Evolutionary conservation across 345 rosid genomes (phyloP).

Genomic region (Carallia brachiata): DNA sequence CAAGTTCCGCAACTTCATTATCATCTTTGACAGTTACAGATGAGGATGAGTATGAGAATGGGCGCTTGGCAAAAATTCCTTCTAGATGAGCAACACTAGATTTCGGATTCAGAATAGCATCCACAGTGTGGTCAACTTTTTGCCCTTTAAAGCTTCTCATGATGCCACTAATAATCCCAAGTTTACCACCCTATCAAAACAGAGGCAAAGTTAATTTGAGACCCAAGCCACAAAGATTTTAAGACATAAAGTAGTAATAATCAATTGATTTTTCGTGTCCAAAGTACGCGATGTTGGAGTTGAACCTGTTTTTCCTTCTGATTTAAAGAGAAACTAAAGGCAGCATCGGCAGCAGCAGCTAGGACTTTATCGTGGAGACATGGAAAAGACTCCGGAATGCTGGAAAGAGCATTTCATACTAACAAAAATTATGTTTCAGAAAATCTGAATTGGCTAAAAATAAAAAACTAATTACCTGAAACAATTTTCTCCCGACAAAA

Average conservation of each 20-base stretch:
- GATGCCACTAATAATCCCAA: slow-evolving; percentile 42
- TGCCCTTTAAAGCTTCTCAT: slow-evolving; percentile 26
- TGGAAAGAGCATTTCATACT: slow-evolving; percentile 9
- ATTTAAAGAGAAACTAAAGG: slow-evolving; percentile 24
- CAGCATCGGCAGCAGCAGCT: slow-evolving; percentile 32
- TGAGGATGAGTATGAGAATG: slow-evolving; percentile 13
- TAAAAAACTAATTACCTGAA: slow-evolving; percentile 43
- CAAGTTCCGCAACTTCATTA: slow-evolving; percentile 20
- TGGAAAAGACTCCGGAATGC: slow-evolving; percentile 22
- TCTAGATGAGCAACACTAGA: slow-evolving; percentile 18
- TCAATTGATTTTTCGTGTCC: too few species aligned
- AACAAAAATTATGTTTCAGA: slow-evolving; percentile 7
- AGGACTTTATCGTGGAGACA: slow-evolving; percentile 31
- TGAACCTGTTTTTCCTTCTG: slow-evolving; percentile 31
- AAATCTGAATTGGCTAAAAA: slow-evolving; percentile 5
- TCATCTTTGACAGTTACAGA: slow-evolving; percentile 5
- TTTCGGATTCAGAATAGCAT: slow-evolving; percentile 7
- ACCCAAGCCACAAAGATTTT: too few species aligned
- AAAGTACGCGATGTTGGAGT: not conserved
- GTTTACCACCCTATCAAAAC: slow-evolving; percentile 31
- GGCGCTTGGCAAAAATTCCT: slow-evolving; percentile 13
- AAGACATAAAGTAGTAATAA: too few species aligned
- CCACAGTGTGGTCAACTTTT: slow-evolving; percentile 3
- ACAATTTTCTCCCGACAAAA: slow-evolving; percentile 48
- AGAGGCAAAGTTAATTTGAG: too few species aligned